These are phyloP conservation scores for Debaryomyces sp. DNA, from an alignment of 1,139 yeast genomes.

Conservation along the genomic window DNA sequence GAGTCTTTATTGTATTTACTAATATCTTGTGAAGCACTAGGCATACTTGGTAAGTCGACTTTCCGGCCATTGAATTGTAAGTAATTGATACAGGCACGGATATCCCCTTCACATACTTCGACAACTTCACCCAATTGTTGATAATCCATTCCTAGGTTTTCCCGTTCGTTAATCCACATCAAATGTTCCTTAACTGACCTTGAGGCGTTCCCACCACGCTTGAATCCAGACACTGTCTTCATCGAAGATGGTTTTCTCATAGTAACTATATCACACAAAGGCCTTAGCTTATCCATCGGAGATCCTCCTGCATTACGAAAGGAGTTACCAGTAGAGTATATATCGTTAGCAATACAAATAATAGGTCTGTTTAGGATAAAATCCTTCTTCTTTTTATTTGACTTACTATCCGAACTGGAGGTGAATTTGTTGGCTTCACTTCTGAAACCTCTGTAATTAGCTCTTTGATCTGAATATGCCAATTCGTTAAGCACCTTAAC, in stretches of 20 bases:
- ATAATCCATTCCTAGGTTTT: slow-evolving; percentile 35
- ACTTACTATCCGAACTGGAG: slow-evolving; percentile 19
- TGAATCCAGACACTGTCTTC: slow-evolving; percentile 38
- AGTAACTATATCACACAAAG: slow-evolving; percentile 68
- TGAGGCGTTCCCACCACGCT: slow-evolving; percentile 38
- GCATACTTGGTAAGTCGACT: slow-evolving; percentile 13
- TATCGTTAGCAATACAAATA: slow-evolving; percentile 89
- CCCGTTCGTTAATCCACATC: slow-evolving; percentile 34
- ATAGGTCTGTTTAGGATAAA: slow-evolving; percentile 73
- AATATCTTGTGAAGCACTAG: slow-evolving; percentile 10
- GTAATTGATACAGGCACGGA: slow-evolving; percentile 82
- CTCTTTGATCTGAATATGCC: slow-evolving; percentile 58
- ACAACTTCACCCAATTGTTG: slow-evolving; percentile 55
- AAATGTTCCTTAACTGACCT: slow-evolving; percentile 45
- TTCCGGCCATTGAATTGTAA: slow-evolving; percentile 64
- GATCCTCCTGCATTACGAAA: slow-evolving; percentile 25
- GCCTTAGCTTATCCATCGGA: slow-evolving; percentile 72
- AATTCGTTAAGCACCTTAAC: slow-evolving; percentile 68
- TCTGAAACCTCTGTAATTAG: slow-evolving; percentile 27
- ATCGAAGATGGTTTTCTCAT: slow-evolving; percentile 61
- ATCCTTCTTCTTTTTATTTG: slow-evolving; percentile 30
- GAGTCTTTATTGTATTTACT: slow-evolving; percentile 47
- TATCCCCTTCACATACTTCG: slow-evolving; percentile 77
- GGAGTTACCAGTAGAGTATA: slow-evolving; percentile 54
- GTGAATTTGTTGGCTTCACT: slow-evolving; percentile 6